Conservation (phyloP, 1,139 yeast genomes). For the Scheffersomyces titani region DNA sequence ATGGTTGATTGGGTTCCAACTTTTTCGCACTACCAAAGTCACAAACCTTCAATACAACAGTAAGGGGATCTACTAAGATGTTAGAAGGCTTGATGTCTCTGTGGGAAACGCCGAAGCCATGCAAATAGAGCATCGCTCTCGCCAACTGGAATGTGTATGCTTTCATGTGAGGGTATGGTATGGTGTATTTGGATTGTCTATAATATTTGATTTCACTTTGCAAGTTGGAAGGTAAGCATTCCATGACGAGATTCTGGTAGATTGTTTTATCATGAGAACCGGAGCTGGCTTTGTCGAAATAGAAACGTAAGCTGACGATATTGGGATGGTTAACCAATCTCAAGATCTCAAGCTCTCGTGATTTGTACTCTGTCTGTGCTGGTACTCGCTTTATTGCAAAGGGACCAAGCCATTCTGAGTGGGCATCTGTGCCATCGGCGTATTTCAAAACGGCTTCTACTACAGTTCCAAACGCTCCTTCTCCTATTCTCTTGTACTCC, state of each 20-base stretch:
- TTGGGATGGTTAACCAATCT: conserved; percentile 78
- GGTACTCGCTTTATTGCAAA: conserved; percentile 82
- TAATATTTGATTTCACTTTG: conserved; percentile 74
- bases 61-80: conserved; percentile 68
- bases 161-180: conserved; percentile 74
- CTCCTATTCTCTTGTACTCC: conserved; percentile 75
- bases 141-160: conserved; percentile 80
- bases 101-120: conserved; percentile 77
- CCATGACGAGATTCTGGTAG: conserved; percentile 83
- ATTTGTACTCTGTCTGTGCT: conserved; percentile 81
- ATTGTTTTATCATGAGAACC: conserved; percentile 56
- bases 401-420: conserved; percentile 64
- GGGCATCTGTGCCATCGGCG: conserved; percentile 12
- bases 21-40: conserved; percentile 84
- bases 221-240: conserved; percentile 77
- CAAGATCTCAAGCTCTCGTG: conserved; percentile 74
- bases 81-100: conserved; percentile 83
- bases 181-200: conserved; percentile 59
- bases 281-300: conserved; percentile 64
- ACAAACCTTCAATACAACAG: conserved; percentile 69
- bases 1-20: conserved; percentile 70
- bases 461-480: conserved; percentile 85
- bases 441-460: conserved; percentile 64
- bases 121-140: conserved; percentile 78
- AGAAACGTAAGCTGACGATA: conserved; percentile 64